Base-by-base conservation (phyloP, 345 rosid species). In the Arabis alpina region DNA sequence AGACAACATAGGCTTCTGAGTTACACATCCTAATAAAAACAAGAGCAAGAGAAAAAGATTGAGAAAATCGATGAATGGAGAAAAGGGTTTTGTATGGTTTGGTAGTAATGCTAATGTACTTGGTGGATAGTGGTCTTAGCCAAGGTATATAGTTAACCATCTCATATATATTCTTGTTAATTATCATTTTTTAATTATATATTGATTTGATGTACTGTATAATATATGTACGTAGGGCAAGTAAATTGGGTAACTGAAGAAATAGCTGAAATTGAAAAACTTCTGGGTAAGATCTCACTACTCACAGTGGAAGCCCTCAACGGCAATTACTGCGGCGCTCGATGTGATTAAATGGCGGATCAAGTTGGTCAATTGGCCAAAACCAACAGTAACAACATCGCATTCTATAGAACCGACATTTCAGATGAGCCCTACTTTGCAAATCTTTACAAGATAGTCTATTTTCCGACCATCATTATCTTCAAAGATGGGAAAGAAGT, bases 71-170 rank as follows among this genome's bases (percentile, higher is more conserved):
- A 56, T 45, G 56, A 43, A 68, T 68, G 64, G 73, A 47, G 56
- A 57, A 56, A 45, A 68, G 2, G 48, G 16, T 47, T 57, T 36
- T 47, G 28, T 58, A 54, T 34, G 53, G 41, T 54, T 43, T 57
- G 15, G 30, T 27, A 24, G 48, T 68, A 36, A 68, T 68, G 64
- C 56, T 68, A 47, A 57, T 47, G 56, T 37, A 5, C 64, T 36
- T 68, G 48, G 64, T 57, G 4, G 16, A 9, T 23, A 16, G 37
- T 55, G 54, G 64, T 16, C 45, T 8, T 45, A 24, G 73, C 57
- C 65, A 68, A 57, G 73, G 73, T 57, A 57, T 36, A 44, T 19
- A 3, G 8, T 14, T 32, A 36, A 47, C 48, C 36, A 45, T 34
- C 34, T n/a, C 16, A 13, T 23, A 32, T 34, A 10, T 2, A 27